Percentiles rank a stretch among this genome's conserved stretches.
These are phyloP conservation scores for Starmera dryadoides DNA, from an alignment of 805 yeast species.

Conservation along the genomic window DNA sequence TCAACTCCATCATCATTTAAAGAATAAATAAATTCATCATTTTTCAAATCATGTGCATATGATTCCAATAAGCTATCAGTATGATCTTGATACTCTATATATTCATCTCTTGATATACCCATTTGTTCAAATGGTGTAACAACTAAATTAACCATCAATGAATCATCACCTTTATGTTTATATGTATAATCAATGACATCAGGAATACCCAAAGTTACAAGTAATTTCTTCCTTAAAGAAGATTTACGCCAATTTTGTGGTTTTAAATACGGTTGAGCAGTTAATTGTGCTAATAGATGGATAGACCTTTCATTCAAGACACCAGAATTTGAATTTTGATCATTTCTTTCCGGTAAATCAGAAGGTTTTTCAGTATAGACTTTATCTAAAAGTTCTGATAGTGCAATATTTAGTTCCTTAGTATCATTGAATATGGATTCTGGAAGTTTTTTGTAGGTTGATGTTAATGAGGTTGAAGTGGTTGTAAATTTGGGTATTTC, in stretches of 20 bases:
- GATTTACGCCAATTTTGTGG: constrained; percentile 69
- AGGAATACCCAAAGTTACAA: constrained; percentile 65
- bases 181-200: constrained; percentile 53
- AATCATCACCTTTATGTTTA: constrained; percentile 16
- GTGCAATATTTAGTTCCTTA: constrained; percentile 3
- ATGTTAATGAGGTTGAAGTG: not conserved
- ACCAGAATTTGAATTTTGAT: constrained; percentile 5
- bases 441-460: constrained; percentile 5
- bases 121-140: constrained; percentile 22
- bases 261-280: constrained; percentile 38
- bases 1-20: constrained; percentile 30
- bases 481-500: not conserved
- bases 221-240: constrained; percentile 53
- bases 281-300: constrained; percentile 38
- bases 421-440: constrained; percentile 8
- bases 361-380: constrained; percentile 7
- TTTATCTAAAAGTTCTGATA: constrained; percentile 3
- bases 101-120: constrained; percentile 24
- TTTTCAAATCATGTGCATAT: constrained; percentile 3
- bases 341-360: constrained; percentile 2
- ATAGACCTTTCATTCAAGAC: constrained; percentile 27
- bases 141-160: constrained; percentile 7
- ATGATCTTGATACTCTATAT: constrained; percentile 14
- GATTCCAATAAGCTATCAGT: constrained; percentile 16
- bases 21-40: constrained; percentile 26